Conservation (phyloP, 495 filamentous ascomycete genomes). For the Aspergillus conjunctus region DNA sequence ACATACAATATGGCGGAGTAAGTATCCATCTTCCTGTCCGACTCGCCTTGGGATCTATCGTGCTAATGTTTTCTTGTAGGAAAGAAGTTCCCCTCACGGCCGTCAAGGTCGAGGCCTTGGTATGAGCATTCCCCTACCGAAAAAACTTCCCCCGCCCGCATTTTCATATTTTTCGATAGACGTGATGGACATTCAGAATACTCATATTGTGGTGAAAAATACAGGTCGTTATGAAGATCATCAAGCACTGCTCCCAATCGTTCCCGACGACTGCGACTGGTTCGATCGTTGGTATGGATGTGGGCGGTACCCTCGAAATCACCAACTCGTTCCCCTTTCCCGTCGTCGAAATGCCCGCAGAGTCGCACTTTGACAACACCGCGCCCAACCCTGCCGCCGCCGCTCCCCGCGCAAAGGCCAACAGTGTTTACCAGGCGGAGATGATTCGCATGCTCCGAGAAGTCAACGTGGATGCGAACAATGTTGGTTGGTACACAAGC, state of each 20-base stretch:
- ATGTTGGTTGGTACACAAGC: conserved; percentile 97
- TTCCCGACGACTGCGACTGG: conserved; percentile 92
- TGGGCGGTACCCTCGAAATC: conserved; percentile 77
- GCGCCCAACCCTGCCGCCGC: conserved; percentile 78
- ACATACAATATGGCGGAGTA: conserved; percentile 52
- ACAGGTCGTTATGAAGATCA: conserved; percentile 95
- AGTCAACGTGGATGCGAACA: conserved; percentile 98
- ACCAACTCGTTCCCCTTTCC: conserved; percentile 97
- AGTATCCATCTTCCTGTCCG: conserved; percentile 10
- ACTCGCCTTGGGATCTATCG: background rate
- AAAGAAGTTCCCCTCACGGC: conserved; percentile 70
- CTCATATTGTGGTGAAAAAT: background rate
- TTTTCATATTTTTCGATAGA: conserved; percentile 23
- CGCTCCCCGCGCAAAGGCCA: conserved; percentile 89
- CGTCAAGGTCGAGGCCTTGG: conserved; percentile 85
- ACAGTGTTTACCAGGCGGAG: conserved; percentile 86
- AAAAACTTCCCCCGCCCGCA: conserved; percentile 40
- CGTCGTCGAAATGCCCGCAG: conserved; percentile 72
- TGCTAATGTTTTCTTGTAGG: conserved; percentile 30
- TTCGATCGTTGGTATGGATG: conserved; percentile 90
- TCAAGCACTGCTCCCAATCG: conserved; percentile 82
- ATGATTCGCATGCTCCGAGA: conserved; percentile 96
- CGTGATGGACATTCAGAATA: conserved; percentile 8
- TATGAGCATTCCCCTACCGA: conserved; percentile 40
- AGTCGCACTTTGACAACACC: conserved; percentile 78